A percentile compares a stretch with the other conserved stretches of the same genome.
These are phyloP conservation scores for Gentiana macrophylla DNA, from an alignment of 257 asterid genomes.

Conservation along the genomic window DNA sequence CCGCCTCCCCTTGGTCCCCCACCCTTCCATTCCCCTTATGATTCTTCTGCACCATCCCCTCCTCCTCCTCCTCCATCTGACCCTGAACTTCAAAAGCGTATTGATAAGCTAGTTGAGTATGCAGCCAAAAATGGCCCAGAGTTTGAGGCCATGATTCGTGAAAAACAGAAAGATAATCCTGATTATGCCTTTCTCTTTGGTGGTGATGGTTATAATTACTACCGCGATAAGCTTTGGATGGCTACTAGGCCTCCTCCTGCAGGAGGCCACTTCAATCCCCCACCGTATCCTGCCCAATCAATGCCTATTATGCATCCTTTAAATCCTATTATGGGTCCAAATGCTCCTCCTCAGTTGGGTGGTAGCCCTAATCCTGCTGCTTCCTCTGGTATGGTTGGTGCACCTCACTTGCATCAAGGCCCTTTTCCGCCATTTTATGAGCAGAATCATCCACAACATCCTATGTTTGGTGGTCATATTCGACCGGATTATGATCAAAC, in stretches of 20 bases:
- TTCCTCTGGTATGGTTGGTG: slow-evolving; percentile 28
- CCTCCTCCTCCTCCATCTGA: slow-evolving; percentile 91
- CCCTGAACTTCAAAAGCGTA: slow-evolving; percentile 85
- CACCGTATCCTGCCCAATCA: slow-evolving; percentile 48
- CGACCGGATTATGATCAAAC: slow-evolving; percentile 71
- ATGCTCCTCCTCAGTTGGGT: slow-evolving; percentile 27
- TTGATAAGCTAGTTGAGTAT: slow-evolving; percentile 84
- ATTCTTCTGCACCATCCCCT: slow-evolving; percentile 44
- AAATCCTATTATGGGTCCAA: slow-evolving; percentile 70
- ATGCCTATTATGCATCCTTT: slow-evolving; percentile 73
- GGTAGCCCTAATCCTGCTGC: slow-evolving; percentile 34
- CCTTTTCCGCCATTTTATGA: slow-evolving; percentile 66
- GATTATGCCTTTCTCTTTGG: slow-evolving; percentile 84
- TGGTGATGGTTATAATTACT: slow-evolving; percentile 94
- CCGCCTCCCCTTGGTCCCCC: slow-evolving; percentile 64
- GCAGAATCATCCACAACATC: slow-evolving; percentile 58
- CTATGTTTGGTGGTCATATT: slow-evolving; percentile 48
- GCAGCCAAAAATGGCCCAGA: slow-evolving; percentile 93
- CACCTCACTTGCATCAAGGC: slow-evolving; percentile 62
- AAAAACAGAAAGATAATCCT: slow-evolving; percentile 92
- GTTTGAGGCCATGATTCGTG: slow-evolving; percentile 94
- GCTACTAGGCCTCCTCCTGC: slow-evolving; percentile 40
- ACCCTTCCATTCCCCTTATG: slow-evolving; percentile 61
- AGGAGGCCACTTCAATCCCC: slow-evolving; percentile 48
- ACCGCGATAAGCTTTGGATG: slow-evolving; percentile 74